phyloP scores from a whole-genome alignment of 805 yeast genomes.

The Vanderwaltozyma polyspora region DNA sequence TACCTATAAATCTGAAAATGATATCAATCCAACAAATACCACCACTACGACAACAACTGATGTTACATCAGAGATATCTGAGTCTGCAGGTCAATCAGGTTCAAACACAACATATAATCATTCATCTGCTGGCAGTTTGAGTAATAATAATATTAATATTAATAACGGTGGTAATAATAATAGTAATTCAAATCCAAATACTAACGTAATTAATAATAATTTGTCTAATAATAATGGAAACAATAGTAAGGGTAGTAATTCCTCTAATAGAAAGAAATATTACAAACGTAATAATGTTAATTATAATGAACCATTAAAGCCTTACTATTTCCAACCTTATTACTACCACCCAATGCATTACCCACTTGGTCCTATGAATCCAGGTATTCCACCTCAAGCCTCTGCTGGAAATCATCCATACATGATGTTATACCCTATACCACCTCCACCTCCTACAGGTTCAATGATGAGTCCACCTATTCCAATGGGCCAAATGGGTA shows the following conservation, averaged over 20 bases:
- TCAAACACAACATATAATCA: conserved; percentile 19
- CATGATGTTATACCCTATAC: conserved; percentile 25
- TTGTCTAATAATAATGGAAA: neutral
- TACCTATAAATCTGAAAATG: conserved; percentile 7
- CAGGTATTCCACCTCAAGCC: conserved; percentile 11
- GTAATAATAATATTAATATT: conserved; percentile 6
- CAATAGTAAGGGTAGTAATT: neutral
- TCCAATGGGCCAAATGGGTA: conserved; percentile 5
- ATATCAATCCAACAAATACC: conserved; percentile 3
- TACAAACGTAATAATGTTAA: conserved; percentile 7
- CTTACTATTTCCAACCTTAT: conserved; percentile 19
- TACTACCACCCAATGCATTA: conserved; percentile 25
- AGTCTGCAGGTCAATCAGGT: conserved; percentile 11
- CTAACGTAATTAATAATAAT: neutral
- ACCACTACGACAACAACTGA: conserved; percentile 5
- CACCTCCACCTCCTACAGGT: conserved; percentile 21
- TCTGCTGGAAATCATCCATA: conserved; percentile 16
- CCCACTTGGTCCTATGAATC: conserved; percentile 17
- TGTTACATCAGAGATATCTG: conserved; percentile 16
- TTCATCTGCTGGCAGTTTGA: conserved; percentile 22
- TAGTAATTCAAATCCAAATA: conserved; percentile 4
- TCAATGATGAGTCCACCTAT: conserved; percentile 11
- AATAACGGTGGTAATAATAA: conserved; percentile 6
- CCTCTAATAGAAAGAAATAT: conserved; percentile 5
- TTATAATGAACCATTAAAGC: conserved; percentile 13